Conservation (phyloP, 2,329 filamentous ascomycete genomes). For the Trichoderma pleuroti region DNA sequence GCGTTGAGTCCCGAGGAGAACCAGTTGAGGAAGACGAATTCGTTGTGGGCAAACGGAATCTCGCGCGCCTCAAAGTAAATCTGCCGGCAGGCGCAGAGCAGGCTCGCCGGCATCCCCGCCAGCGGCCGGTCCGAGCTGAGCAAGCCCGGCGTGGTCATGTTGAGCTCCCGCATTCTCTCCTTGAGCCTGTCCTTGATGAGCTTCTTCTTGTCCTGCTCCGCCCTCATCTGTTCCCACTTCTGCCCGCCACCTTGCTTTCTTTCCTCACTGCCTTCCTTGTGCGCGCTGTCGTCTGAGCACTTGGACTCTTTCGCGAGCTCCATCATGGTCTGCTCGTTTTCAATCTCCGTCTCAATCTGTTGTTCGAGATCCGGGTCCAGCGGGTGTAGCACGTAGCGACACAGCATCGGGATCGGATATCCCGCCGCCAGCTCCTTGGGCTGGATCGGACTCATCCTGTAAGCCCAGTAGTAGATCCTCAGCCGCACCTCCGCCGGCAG, state of each 20-base stretch:
- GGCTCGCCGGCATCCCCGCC: conserved; percentile 38
- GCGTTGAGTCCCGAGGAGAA: conserved; percentile 44
- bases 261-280: not conserved
- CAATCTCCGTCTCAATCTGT: not conserved
- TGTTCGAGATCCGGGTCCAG: conserved; percentile 19
- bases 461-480: conserved; percentile 44
- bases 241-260: not conserved
- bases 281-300: not conserved
- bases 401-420: conserved; percentile 36
- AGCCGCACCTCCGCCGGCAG: conserved; percentile 46
- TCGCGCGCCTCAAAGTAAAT: conserved; percentile 42
- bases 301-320: not conserved
- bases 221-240: not conserved
- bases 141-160: conserved; percentile 22
- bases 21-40: conserved; percentile 47
- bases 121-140: conserved; percentile 35
- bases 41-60: conserved; percentile 41
- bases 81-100: conserved; percentile 39
- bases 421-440: conserved; percentile 39
- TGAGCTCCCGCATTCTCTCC: not conserved
- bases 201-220: conserved; percentile 6
- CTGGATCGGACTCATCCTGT: conserved; percentile 37
- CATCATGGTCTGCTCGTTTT: not conserved
- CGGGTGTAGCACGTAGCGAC: conserved; percentile 31
- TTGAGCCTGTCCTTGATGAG: not conserved